These are phyloP conservation scores for Spathaspora sp. DNA, from an alignment of 805 yeast genomes.

Conservation along the genomic window DNA sequence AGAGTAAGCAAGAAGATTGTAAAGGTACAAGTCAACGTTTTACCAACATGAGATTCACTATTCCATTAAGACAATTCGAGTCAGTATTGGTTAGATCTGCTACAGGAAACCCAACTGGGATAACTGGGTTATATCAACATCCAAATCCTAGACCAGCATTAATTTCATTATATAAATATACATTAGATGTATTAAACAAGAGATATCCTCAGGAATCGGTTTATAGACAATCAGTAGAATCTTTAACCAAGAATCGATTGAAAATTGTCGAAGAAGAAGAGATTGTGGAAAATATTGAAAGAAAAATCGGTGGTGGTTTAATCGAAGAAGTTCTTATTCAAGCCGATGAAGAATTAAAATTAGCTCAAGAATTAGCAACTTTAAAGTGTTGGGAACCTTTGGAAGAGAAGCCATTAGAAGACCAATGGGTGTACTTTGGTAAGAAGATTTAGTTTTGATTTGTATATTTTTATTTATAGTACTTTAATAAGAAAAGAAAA, in stretches of 20 bases:
- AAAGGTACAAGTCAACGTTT: background rate
- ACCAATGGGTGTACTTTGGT: constrained; percentile 82
- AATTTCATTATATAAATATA: constrained; percentile 64
- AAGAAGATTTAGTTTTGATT: constrained; percentile 43
- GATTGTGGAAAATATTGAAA: constrained; percentile 63
- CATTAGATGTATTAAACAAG: constrained; percentile 53
- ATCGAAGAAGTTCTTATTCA: constrained; percentile 80
- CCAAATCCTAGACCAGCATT: constrained; percentile 83
- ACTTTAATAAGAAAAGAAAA: background rate
- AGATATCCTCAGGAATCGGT: constrained; percentile 72
- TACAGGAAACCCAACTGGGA: constrained; percentile 72
- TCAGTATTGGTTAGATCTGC: constrained; percentile 57
- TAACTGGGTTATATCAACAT: constrained; percentile 74
- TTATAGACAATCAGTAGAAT: constrained; percentile 71
- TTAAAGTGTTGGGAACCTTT: constrained; percentile 77
- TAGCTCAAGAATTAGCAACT: constrained; percentile 64
- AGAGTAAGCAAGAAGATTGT: background rate
- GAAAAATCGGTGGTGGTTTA: constrained; percentile 74
- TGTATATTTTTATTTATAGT: background rate
- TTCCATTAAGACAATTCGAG: constrained; percentile 40
- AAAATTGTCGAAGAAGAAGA: constrained; percentile 61
- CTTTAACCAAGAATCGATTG: constrained; percentile 67
- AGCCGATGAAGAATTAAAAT: constrained; percentile 74
- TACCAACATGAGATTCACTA: constrained; percentile 33
- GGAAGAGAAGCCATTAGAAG: constrained; percentile 73